A percentile compares a stretch with the other conserved stretches of the same genome.
Evolutionary conservation across 352 stramenopile genomes (phyloP).

Genomic region (Pythium dissotocum): DNA sequence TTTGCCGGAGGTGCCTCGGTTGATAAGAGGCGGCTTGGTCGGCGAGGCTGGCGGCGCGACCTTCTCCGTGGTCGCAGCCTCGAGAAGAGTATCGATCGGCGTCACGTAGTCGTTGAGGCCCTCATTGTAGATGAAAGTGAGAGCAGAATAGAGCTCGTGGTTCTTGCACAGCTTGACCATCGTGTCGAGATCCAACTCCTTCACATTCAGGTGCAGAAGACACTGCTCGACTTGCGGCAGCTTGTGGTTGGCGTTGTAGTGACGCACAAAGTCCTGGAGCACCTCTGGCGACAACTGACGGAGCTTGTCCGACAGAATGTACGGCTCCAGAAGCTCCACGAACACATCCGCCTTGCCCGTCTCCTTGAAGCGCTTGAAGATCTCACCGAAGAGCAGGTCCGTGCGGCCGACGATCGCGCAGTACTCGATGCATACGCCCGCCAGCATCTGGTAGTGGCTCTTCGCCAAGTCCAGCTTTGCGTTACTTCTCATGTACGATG

Average conservation of each 20-base stretch:
- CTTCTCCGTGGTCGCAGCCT: slow-evolving; percentile 64
- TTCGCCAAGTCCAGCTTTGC: slow-evolving; percentile 89
- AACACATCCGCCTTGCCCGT: slow-evolving; percentile 86
- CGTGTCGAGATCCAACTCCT: slow-evolving; percentile 93
- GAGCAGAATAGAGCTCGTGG: slow-evolving; percentile 92
- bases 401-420: slow-evolving; percentile 88
- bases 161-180: slow-evolving; percentile 92
- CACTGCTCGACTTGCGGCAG: slow-evolving; percentile 91
- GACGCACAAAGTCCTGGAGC: slow-evolving; percentile 93
- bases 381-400: slow-evolving; percentile 86
- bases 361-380: slow-evolving; percentile 87
- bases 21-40: slow-evolving; percentile 14
- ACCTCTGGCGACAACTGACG: slow-evolving; percentile 90
- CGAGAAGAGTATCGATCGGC: slow-evolving; percentile 89
- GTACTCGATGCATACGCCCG: slow-evolving; percentile 95
- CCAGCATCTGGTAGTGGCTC: slow-evolving; percentile 96
- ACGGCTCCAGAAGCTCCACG: slow-evolving; percentile 93
- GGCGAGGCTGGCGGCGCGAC: slow-evolving; percentile 28
- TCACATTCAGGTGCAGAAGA: slow-evolving; percentile 93
- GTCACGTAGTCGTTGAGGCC: slow-evolving; percentile 92
- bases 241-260: slow-evolving; percentile 89
- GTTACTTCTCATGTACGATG: slow-evolving; percentile 54
- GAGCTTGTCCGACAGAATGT: slow-evolving; percentile 94
- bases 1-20: slow-evolving; percentile 33
- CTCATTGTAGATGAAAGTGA: slow-evolving; percentile 95